Base-by-base conservation (phyloP, 495 filamentous ascomycete species). In the Penicillium cinerascens region DNA sequence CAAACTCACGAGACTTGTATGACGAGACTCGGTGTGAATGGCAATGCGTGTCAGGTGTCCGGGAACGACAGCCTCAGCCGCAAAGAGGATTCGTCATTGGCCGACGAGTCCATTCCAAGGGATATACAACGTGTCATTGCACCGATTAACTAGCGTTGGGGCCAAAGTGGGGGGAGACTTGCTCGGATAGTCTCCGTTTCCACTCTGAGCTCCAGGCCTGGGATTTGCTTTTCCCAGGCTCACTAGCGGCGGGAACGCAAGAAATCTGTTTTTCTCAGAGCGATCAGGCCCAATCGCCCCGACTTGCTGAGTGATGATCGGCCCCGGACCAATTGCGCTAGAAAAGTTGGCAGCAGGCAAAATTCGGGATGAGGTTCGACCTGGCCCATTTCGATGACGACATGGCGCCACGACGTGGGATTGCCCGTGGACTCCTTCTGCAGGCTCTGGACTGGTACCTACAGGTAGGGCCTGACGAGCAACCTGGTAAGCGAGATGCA, bases 401-500 rank as follows among this genome's bases (percentile, higher is more conserved):
- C 42, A 49, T 42, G 44, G 41, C 51, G 44, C 26, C 27, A 23
- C 29, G 59, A 47, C 44, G 44, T 62, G 41, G 40, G 16, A 47
- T 11, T 15, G 45, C 21, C 17, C 21, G 46, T 15, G 36, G 29
- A 7, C 11, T 23, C 38, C 25, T 27, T 38, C 4, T 55, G 55
- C 55, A 62, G 49, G 37, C 21, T 40, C 40, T 42, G 51, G 41
- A 37, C 44, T 20, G 38, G 62, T 63, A 60, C 59, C 53, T 65
- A 65, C 62, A 59, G 58, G 44, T 6, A 37, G 20, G 16, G 33
- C 38, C 36, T 44, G 50, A 50, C 7, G 27, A 48, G 7, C 22
- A 42, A 25, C 35, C 33, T 44, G 26, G 49, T 20, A 16, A 51
- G 44, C 44, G 33, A 46, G 44, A 21, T 16, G 15, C 42, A 49